Base-by-base conservation (phyloP, 2,329 filamentous ascomycete species). In the Paecilomyces niveus region DNA sequence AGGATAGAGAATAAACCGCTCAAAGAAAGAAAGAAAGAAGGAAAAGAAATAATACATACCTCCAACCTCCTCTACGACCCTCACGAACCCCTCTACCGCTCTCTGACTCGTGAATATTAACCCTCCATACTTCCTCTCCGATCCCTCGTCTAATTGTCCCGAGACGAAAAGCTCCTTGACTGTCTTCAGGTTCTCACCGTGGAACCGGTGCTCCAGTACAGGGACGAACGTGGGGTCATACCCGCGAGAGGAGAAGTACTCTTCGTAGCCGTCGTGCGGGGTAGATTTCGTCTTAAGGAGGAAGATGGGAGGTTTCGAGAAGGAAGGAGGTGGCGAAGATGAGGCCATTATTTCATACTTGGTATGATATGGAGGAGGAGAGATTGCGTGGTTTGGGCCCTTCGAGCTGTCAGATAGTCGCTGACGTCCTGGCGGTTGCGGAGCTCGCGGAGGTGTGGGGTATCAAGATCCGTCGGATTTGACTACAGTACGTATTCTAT, bases 51-150 rank as follows among this genome's bases (percentile, higher is more conserved):
- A 22, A 62, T 53, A 68, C 67, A 59, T 67, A 71, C 71, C 63
- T 29, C 54, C 62, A 10, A 72, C 64, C 32, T 73, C 62, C 2
- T 66, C 63, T 11, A 76, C 66, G 59, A 76, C 68, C 18, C 67
- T 59, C 9, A 71, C 68, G 61, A 80, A 78, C 0, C 70, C 78
- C 58, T 80, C 78, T 1, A 80, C 78, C 3, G 78, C 77, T 33
- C 78, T 68, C 63, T 80, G 78, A 58, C 76, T 79, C 11, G 78
- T 81, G 62, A 81, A 80, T 58, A 81, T 78, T 54, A 81, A 62
- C 1, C 78, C 78, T 26, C 78, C 78, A 63, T 80, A 80, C 50
- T 63, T 63, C 29, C 62, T 54, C 0, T 24, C 56, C 0, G 61
- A 57, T 0, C 60, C 60, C 18, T 63, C 57, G 13, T 57, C 55